Percentiles rank a stretch among this genome's conserved stretches.
phyloP scores from a whole-genome alignment of 2,329 filamentous ascomycete genomes.

The Xylaria sp. region DNA sequence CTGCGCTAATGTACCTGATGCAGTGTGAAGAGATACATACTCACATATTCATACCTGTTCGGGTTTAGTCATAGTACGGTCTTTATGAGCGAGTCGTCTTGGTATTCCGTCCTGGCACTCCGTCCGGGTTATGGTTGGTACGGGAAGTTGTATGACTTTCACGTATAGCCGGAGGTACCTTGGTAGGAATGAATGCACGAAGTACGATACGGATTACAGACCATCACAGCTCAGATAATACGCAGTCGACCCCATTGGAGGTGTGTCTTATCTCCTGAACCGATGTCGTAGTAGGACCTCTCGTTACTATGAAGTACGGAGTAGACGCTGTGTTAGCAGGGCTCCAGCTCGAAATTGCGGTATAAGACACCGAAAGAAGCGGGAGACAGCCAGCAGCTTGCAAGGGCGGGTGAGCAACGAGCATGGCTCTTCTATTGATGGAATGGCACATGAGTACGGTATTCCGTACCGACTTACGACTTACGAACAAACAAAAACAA shows the following conservation, averaged over 20 bases:
- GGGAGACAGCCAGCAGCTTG: not conserved
- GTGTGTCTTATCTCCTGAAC: not conserved
- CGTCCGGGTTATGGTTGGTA: too few species aligned
- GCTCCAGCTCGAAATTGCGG: not conserved
- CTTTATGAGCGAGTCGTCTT: not conserved
- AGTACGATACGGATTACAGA: not conserved
- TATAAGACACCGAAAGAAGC: not conserved
- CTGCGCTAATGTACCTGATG: not conserved
- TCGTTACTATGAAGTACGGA: not conserved
- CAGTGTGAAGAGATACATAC: not conserved
- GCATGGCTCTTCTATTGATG: not conserved
- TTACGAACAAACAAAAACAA: too few species aligned
- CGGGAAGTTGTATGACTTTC: too few species aligned
- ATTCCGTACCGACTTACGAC: too few species aligned
- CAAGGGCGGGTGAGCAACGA: not conserved
- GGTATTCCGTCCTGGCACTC: too few species aligned
- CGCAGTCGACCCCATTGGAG: too few species aligned
- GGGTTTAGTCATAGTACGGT: not conserved
- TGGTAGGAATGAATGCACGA: not conserved
- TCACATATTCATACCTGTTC: not conserved
- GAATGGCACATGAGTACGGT: not conserved
- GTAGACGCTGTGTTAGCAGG: not conserved
- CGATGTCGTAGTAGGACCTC: not conserved
- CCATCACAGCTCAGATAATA: not conserved
- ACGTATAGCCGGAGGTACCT: too few species aligned